These are phyloP conservation scores for Pseudogymnoascus sp. DNA, from an alignment of 2,329 filamentous ascomycete species.

Conservation along the genomic window DNA sequence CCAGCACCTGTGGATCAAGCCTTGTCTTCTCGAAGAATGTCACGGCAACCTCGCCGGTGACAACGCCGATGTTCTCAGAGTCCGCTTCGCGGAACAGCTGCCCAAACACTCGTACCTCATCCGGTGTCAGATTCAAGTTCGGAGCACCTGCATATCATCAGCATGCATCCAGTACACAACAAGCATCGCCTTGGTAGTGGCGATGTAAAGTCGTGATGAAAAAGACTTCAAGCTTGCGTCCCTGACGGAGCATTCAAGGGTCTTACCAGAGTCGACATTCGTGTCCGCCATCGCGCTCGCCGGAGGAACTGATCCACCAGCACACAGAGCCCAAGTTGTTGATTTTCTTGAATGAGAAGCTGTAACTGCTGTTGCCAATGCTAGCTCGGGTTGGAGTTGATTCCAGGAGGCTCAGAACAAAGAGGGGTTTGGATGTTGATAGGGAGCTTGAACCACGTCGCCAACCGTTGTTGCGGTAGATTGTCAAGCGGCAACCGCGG, in stretches of 20 bases:
- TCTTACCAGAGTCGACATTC: slow-evolving; percentile 12
- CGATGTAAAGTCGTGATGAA: background rate
- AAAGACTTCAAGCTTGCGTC: background rate
- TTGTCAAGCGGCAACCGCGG: slow-evolving; percentile 7
- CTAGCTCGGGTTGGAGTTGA: background rate
- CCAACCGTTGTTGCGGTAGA: background rate
- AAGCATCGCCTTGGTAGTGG: background rate
- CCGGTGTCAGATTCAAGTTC: slow-evolving; percentile 75
- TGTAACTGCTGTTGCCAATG: background rate
- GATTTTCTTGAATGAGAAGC: slow-evolving; percentile 1
- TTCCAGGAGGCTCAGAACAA: background rate
- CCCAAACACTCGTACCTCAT: slow-evolving; percentile 90
- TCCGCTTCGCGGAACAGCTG: slow-evolving; percentile 92
- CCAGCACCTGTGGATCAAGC: slow-evolving; percentile 74
- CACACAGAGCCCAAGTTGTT: background rate
- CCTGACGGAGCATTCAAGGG: slow-evolving; percentile 1
- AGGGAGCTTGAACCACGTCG: slow-evolving; percentile 4
- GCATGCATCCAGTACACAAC: slow-evolving; percentile 6
- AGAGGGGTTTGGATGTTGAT: background rate
- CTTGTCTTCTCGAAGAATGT: slow-evolving; percentile 97
- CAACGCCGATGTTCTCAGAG: slow-evolving; percentile 81
- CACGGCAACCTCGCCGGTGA: slow-evolving; percentile 92
- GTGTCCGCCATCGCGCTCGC: slow-evolving; percentile 11
- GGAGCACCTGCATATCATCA: slow-evolving; percentile 40
- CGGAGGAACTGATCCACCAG: slow-evolving; percentile 2